A percentile compares a stretch with the other conserved stretches of the same genome.
Conservation (phyloP, 495 filamentous ascomycete species). For the Hypoxylon subgilvum region DNA sequence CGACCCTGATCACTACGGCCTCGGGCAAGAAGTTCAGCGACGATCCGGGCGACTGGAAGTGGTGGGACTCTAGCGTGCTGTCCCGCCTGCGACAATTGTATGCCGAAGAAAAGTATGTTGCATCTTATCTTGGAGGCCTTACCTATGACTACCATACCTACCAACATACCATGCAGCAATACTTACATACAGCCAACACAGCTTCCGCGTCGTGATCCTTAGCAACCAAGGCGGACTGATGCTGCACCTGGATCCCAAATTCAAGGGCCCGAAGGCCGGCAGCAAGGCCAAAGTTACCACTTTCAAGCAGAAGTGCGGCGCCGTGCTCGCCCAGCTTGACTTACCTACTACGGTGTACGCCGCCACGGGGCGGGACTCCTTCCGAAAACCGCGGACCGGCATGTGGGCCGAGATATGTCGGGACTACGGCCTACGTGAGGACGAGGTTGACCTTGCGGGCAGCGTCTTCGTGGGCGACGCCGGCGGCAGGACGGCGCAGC, state of each 20-base stretch:
- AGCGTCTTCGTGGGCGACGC: conserved; percentile 94
- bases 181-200: conserved; percentile 41
- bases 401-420: conserved; percentile 88
- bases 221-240: conserved; percentile 88
- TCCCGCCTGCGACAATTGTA: conserved; percentile 67
- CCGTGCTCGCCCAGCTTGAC: conserved; percentile 72
- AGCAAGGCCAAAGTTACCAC: conserved; percentile 65
- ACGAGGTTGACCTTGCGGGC: conserved; percentile 66
- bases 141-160: neutral
- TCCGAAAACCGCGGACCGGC: conserved; percentile 82
- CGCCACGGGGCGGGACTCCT: conserved; percentile 78
- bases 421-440: conserved; percentile 70
- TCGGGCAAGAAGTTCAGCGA: conserved; percentile 81
- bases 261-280: conserved; percentile 70
- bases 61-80: conserved; percentile 83
- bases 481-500: conserved; percentile 55
- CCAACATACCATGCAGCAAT: neutral
- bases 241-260: conserved; percentile 65
- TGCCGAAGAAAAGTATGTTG: conserved; percentile 67
- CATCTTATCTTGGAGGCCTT: neutral
- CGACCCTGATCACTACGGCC: conserved; percentile 77
- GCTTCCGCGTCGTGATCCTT: conserved; percentile 78
- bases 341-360: conserved; percentile 84
- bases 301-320: conserved; percentile 79
- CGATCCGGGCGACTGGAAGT: conserved; percentile 84